Evolutionary conservation across 164 flowering plant species (phyloP).

Genomic region (Taxillus chinensis): DNA sequence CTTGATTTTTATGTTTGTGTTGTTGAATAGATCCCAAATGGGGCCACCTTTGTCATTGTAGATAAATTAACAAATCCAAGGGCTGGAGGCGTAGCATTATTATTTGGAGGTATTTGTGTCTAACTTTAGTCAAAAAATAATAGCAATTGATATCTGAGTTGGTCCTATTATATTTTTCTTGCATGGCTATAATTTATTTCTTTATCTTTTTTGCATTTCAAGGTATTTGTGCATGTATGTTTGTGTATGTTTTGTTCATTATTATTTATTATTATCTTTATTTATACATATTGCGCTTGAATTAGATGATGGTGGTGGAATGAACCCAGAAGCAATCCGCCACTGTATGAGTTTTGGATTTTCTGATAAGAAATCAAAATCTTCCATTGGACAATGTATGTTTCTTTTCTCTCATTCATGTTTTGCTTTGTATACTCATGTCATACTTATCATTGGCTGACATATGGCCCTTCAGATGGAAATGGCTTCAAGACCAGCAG

Average conservation of each 20-base stretch:
- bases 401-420: constrained; percentile 5
- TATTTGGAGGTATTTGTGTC: constrained; percentile 73
- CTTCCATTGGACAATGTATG: constrained; percentile 78
- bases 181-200: neutral
- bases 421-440: neutral
- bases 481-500: constrained; percentile 95
- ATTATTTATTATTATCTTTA: neutral
- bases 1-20: constrained; percentile 11
- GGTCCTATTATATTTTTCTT: too few relatives aligned
- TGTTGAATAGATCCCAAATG: constrained; percentile 64
- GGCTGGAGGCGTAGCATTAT: constrained; percentile 68
- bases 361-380: constrained; percentile 67
- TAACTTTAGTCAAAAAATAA: neutral
- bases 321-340: constrained; percentile 81
- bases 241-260: neutral
- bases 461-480: constrained; percentile 69
- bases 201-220: neutral
- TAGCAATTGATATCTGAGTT: neutral
- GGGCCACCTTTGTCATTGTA: constrained; percentile 77
- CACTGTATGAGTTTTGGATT: constrained; percentile 95
- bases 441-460: constrained; percentile 12
- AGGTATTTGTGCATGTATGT: neutral
- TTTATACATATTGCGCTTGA: neutral
- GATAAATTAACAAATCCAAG: constrained; percentile 69
- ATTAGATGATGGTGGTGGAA: constrained; percentile 96